These are phyloP conservation scores for Albophoma yamanashiensis DNA, from an alignment of 2,329 filamentous ascomycete species.

Conservation along the genomic window DNA sequence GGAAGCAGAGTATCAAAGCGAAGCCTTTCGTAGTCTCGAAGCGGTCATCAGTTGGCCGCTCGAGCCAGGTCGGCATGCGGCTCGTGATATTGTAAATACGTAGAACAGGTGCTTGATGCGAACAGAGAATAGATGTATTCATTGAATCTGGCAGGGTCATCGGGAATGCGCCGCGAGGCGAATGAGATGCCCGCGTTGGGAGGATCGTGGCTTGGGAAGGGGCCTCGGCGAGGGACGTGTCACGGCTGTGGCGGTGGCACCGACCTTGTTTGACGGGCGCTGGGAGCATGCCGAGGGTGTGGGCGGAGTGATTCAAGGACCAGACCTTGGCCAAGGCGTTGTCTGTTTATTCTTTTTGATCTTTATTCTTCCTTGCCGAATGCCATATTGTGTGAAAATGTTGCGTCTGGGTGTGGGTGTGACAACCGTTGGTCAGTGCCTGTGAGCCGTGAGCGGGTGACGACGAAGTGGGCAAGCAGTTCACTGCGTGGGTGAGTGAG, in stretches of 20 bases:
- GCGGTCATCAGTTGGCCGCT: neutral
- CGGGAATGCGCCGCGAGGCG: neutral
- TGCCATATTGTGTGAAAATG: neutral
- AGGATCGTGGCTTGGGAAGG: neutral
- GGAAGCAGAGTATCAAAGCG: neutral
- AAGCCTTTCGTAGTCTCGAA: neutral
- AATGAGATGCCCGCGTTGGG: neutral
- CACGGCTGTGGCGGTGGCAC: neutral
- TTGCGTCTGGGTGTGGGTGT: neutral
- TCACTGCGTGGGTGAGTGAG: neutral
- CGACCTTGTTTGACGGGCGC: neutral
- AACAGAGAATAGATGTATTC: neutral
- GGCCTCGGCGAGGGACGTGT: neutral
- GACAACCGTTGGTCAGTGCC: neutral
- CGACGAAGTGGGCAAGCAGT: neutral
- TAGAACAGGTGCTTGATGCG: too few species aligned
- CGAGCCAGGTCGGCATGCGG: neutral
- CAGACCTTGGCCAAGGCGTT: neutral
- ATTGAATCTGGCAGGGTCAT: neutral
- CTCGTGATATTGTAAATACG: neutral
- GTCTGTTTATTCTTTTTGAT: neutral
- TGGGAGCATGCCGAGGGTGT: neutral
- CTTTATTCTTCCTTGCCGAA: neutral
- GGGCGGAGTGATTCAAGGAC: neutral
- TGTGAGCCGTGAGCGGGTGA: neutral